Conservation (phyloP, 2,329 filamentous ascomycete species). For the Ophiocordyceps camponoti-saundersi region DNA sequence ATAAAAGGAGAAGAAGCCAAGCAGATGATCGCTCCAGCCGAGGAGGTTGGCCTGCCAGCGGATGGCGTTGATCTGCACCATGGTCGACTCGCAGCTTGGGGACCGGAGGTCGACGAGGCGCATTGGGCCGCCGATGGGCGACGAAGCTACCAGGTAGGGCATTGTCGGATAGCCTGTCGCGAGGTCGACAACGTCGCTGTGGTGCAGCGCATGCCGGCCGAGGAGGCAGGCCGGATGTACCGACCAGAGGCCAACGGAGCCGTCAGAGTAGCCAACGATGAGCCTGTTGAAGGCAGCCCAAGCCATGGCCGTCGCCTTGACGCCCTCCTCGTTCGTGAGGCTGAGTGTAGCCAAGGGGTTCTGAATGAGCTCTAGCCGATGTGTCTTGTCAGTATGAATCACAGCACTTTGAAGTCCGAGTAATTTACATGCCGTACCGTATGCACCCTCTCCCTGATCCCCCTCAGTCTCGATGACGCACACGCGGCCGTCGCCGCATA, state of each 20-base stretch:
- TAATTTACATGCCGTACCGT: slow-evolving; percentile 25
- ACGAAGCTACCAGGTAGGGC: slow-evolving; percentile 36
- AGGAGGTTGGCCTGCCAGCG: slow-evolving; percentile 35
- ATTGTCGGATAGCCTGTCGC: slow-evolving; percentile 37
- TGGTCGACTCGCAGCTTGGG: slow-evolving; percentile 35
- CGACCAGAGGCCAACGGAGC: slow-evolving; percentile 39
- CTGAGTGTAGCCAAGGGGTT: slow-evolving; percentile 25
- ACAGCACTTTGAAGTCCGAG: background rate
- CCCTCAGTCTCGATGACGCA: slow-evolving; percentile 22
- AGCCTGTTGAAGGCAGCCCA: slow-evolving; percentile 40
- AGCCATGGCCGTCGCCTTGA: slow-evolving; percentile 33
- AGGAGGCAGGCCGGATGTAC: slow-evolving; percentile 30
- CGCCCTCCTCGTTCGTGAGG: slow-evolving; percentile 26
- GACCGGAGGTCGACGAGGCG: slow-evolving; percentile 34
- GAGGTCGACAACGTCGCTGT: slow-evolving; percentile 35
- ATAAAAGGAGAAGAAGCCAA: slow-evolving; percentile 35
- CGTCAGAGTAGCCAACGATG: slow-evolving; percentile 37
- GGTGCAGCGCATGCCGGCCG: slow-evolving; percentile 34
- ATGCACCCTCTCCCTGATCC: slow-evolving; percentile 11
- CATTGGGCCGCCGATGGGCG: slow-evolving; percentile 34
- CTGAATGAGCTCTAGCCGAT: slow-evolving; percentile 23
- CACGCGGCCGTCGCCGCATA: slow-evolving; percentile 33
- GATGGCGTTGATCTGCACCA: slow-evolving; percentile 31
- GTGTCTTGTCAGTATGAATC: slow-evolving; percentile 7
- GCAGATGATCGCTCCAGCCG: slow-evolving; percentile 35